Percentiles rank a stretch among this genome's conserved stretches.
Conservation (phyloP, 768 basidiomycete species). For the Podaxis sp. region DNA sequence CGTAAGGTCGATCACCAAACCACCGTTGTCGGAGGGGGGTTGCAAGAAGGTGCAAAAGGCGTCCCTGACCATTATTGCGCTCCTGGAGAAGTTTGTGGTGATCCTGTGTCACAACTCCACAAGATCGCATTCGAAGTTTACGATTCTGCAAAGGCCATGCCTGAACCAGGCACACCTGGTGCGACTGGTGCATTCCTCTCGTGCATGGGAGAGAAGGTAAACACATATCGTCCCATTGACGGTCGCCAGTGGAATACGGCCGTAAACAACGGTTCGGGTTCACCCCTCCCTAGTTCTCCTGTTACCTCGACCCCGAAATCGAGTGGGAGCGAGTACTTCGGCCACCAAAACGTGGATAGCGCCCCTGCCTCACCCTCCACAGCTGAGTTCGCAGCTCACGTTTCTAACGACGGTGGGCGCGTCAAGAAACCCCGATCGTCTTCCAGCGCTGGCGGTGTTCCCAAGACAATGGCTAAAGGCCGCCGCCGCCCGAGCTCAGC, state of each 20-base stretch:
- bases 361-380: conserved; percentile 70
- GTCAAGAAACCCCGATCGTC: conserved; percentile 84
- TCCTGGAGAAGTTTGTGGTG: conserved; percentile 86
- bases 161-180: conserved; percentile 79
- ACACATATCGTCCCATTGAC: conserved; percentile 83
- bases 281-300: conserved; percentile 72
- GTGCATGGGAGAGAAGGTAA: conserved; percentile 93
- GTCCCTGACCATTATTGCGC: conserved; percentile 82
- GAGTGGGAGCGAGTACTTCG: conserved; percentile 66
- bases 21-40: conserved; percentile 87
- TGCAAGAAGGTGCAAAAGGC: conserved; percentile 84
- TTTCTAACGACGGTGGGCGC: conserved; percentile 78
- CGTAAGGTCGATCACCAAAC: conserved; percentile 92
- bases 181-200: conserved; percentile 80
- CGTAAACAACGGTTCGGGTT: conserved; percentile 41
- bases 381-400: conserved; percentile 53
- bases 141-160: conserved; percentile 65
- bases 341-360: conserved; percentile 50
- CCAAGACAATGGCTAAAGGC: conserved; percentile 52
- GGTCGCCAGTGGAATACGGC: conserved; percentile 74
- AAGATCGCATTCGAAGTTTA: conserved; percentile 94
- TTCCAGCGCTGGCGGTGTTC: conserved; percentile 64
- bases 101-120: conserved; percentile 93
- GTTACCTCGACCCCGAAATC: conserved; percentile 60
- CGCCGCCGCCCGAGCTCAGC: conserved; percentile 79